Conservation (phyloP, 768 basidiomycete genomes). For the Russula virescens region DNA sequence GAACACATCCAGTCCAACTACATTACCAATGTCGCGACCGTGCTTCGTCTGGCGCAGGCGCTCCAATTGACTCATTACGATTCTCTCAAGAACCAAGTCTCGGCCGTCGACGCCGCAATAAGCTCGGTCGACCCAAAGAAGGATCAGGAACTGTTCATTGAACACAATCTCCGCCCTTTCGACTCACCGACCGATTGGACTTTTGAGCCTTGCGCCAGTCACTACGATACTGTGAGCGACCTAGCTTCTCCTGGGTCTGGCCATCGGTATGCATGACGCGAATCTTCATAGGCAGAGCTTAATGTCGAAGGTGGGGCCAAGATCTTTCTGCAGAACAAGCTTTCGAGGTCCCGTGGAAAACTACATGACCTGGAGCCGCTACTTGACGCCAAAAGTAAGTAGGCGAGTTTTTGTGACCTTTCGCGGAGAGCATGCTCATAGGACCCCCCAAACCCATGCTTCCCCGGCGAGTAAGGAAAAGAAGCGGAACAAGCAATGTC, state of each 20-base stretch:
- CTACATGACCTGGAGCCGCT: conserved; percentile 55
- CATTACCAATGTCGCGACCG: conserved; percentile 46
- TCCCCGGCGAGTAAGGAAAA: conserved; percentile 35
- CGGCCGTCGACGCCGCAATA: conserved; percentile 43
- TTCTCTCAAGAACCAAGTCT: conserved; percentile 45
- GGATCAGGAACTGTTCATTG: conserved; percentile 69
- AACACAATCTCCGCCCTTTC: conserved; percentile 65
- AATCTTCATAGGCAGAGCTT: conserved; percentile 44
- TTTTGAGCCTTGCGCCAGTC: conserved; percentile 68
- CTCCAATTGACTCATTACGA: conserved; percentile 58
- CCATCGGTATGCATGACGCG: not conserved
- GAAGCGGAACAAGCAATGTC: conserved; percentile 49
- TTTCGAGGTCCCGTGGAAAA: conserved; percentile 53
- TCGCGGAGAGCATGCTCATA: not conserved
- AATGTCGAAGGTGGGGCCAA: conserved; percentile 66
- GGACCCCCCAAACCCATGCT: not conserved
- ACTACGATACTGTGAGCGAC: conserved; percentile 67
- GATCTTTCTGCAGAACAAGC: conserved; percentile 75
- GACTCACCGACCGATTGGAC: conserved; percentile 56
- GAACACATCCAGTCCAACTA: conserved; percentile 68
- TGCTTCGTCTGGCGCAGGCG: conserved; percentile 54
- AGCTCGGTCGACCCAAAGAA: conserved; percentile 46
- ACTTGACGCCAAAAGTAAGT: conserved; percentile 57
- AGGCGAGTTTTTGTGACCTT: conserved; percentile 11
- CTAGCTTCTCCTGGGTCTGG: not conserved